Base-by-base conservation (phyloP, 371 early-diverging fungal genomes). In the Lichtheimia ornata region DNA sequence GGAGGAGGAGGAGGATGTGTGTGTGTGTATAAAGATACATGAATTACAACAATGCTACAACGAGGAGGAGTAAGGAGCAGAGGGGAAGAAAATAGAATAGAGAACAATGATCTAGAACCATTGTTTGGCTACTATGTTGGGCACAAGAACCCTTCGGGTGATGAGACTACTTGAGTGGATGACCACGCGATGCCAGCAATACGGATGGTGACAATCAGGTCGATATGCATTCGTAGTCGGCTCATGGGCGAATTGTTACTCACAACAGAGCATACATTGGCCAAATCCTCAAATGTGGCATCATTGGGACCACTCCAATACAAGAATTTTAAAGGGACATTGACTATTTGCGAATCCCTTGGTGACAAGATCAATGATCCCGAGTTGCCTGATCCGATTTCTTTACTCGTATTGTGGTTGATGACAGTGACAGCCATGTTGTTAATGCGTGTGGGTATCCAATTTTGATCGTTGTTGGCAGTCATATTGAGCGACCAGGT, bases 101-200 rank as follows among this genome's bases (percentile, higher is more conserved):
- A 28, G 28, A 28, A 28, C 28, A 28, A 28, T 28, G 28, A 28
- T 28, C 28, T 7, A 28, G 28, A 28, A 28, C 4, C 4, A 28
- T 28, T 7, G 5, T 7, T 35, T 35, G 35, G 2, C 11, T 35
- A 11, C 11, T 35, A 35, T 35, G 35, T 35, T 9, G 61, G 61
- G 20, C 61, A 61, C 12, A 25, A 9, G n/a, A 61, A 61, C 5
- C 64, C 54, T 49, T 47, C 40, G 4, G 61, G 58, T 24, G 59
- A 61, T 14, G 58, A 53, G 43, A 73, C 62, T n/a, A 56, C 28
- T 24, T 41, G 57, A 13, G 64, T 63, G 11, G 60, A 53, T 28
- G 69, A 43, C 78, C 78, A 74, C 6, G 63, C 71, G 50, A 77
- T 67, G 13, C 78, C 78, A 47, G 62, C 43, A 42, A 74, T 72